Evolutionary conservation across 768 basidiomycete genomes (phyloP).

Genomic region (Collybia nuda): DNA sequence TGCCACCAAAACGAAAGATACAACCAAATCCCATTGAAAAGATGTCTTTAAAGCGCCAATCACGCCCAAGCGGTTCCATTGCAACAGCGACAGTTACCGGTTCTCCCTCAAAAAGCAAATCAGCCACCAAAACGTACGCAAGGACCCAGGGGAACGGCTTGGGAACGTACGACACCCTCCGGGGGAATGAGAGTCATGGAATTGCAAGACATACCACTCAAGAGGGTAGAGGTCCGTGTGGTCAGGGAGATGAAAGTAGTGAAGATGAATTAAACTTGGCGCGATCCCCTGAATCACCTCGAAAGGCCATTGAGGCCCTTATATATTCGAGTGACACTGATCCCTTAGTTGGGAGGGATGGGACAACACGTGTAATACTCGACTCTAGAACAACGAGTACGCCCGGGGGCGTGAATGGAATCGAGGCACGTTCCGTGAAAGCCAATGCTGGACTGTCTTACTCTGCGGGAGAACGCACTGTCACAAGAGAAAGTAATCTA

Average conservation of each 20-base stretch:
- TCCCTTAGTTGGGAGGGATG: too few species aligned
- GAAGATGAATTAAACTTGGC: constrained; percentile 24
- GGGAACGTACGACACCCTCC: not conserved
- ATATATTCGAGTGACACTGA: too few species aligned
- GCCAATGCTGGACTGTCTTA: too few species aligned
- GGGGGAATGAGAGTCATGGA: constrained; percentile 7
- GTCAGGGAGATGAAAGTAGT: constrained; percentile 10
- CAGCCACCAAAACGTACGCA: constrained; percentile 9
- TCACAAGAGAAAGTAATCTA: too few species aligned
- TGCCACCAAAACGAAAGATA: constrained; percentile 49
- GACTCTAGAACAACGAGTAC: too few species aligned
- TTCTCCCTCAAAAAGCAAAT: constrained; percentile 6
- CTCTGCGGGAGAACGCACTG: too few species aligned
- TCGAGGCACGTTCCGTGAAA: too few species aligned
- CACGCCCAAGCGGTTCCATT: constrained; percentile 18
- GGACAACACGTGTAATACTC: too few species aligned
- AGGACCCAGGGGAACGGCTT: constrained; percentile 1
- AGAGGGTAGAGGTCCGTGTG: not conserved
- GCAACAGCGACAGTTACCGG: not conserved
- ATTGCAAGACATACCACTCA: too few species aligned
- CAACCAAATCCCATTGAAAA: constrained; percentile 16
- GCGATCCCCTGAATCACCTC: constrained; percentile 4
- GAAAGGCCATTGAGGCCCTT: too few species aligned
- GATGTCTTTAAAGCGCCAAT: constrained; percentile 32
- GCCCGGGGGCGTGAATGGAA: too few species aligned